A percentile compares a stretch with the other conserved stretches of the same genome.
phyloP scores from a whole-genome alignment of 2,329 filamentous ascomycete species.

The Hypoxylon sp. region DNA sequence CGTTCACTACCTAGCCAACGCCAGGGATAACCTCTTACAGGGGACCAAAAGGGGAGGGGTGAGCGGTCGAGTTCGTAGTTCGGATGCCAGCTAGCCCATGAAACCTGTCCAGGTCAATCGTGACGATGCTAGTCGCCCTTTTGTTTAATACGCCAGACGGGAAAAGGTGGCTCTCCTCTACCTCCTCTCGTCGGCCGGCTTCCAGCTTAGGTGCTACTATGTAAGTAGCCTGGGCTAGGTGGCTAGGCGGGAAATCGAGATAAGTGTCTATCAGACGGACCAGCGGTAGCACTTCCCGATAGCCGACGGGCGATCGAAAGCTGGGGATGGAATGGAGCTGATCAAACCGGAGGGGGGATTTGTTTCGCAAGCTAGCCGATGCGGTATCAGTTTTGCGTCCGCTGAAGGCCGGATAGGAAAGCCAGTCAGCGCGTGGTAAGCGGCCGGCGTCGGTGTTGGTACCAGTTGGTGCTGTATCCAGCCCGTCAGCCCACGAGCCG shows the following conservation, averaged over 20 bases:
- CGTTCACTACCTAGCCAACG: constrained; percentile 24
- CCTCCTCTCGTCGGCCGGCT: constrained; percentile 22
- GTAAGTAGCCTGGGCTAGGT: too few species aligned
- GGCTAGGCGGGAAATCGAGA: constrained; percentile 14
- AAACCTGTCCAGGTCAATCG: constrained; percentile 47
- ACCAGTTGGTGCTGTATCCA: too few species aligned
- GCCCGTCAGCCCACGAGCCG: not conserved
- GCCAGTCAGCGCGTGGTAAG: constrained; percentile 24
- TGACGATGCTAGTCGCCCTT: constrained; percentile 37
- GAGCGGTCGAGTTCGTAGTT: constrained; percentile 30
- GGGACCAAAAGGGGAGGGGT: constrained; percentile 27
- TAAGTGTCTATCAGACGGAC: constrained; percentile 27
- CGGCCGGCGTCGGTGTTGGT: too few species aligned
- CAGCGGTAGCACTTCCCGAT: constrained; percentile 17
- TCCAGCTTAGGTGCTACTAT: too few species aligned
- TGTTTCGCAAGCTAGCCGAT: constrained; percentile 53
- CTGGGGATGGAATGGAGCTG: constrained; percentile 37
- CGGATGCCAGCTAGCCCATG: constrained; percentile 52
- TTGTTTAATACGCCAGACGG: constrained; percentile 23
- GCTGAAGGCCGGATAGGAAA: constrained; percentile 41
- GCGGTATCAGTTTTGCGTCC: constrained; percentile 50
- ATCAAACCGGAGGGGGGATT: constrained; percentile 54
- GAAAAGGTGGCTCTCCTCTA: constrained; percentile 23
- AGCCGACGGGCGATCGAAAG: constrained; percentile 32
- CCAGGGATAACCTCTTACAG: constrained; percentile 24